These are phyloP conservation scores for Suhomyces panamericanus DNA, from an alignment of 1,139 yeast species.

Conservation along the genomic window DNA sequence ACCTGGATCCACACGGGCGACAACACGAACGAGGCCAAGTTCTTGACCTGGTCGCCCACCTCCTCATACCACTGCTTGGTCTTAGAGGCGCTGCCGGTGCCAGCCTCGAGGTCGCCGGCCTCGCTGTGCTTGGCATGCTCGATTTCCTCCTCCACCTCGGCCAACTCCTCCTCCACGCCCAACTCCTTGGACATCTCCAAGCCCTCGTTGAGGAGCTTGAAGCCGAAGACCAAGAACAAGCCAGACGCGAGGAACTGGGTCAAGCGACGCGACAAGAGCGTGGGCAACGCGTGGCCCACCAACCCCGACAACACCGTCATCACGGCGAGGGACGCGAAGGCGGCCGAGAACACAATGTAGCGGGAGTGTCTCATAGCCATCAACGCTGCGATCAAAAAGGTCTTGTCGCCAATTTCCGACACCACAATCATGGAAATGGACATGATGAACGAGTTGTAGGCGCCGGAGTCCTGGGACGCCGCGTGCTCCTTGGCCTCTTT, in stretches of 20 bases:
- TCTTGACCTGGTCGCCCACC: constrained; percentile 37
- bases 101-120: constrained; percentile 59
- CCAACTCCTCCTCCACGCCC: constrained; percentile 93
- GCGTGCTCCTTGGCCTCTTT: neutral
- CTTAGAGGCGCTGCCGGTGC: constrained; percentile 22
- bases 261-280: constrained; percentile 72
- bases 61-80: constrained; percentile 28
- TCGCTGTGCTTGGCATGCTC: constrained; percentile 59
- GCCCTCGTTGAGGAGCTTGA: constrained; percentile 77
- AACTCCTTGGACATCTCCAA: constrained; percentile 73
- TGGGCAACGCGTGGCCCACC: constrained; percentile 89
- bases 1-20: constrained; percentile 95
- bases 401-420: constrained; percentile 95
- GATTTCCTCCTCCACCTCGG: constrained; percentile 94
- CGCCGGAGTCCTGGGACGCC: constrained; percentile 20
- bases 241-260: constrained; percentile 82
- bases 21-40: constrained; percentile 61
- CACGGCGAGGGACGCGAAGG: constrained; percentile 79
- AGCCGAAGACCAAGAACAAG: constrained; percentile 81
- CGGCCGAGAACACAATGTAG: constrained; percentile 79
- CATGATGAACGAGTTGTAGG: constrained; percentile 58
- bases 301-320: constrained; percentile 92
- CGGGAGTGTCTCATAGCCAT: constrained; percentile 97
- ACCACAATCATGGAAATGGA: constrained; percentile 84
- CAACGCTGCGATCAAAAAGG: constrained; percentile 92